Conservation (phyloP, 2,329 filamentous ascomycete genomes). For the Metarhizium album region DNA sequence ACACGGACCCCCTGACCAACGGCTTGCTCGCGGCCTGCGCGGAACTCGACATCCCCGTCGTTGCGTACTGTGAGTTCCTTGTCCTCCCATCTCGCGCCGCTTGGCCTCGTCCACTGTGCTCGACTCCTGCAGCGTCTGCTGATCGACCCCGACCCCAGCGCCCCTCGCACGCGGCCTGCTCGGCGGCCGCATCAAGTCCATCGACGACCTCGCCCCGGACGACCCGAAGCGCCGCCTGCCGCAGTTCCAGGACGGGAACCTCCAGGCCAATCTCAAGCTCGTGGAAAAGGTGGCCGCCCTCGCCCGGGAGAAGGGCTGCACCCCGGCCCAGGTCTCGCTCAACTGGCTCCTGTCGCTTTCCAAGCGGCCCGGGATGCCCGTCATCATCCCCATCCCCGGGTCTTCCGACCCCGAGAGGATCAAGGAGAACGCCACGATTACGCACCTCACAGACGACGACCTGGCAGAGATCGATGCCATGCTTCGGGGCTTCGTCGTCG, state of each 20-base stretch:
- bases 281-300: conserved; percentile 17
- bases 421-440: no score
- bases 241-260: no score
- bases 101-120: no score
- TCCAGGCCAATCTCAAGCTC: conserved; percentile 26
- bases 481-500: conserved; percentile 11
- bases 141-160: no score
- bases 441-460: no score
- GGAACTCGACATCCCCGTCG: background rate
- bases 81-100: no score
- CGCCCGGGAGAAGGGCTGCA: conserved; percentile 39
- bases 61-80: no score
- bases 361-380: conserved; percentile 39
- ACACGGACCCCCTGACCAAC: background rate
- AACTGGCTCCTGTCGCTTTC: conserved; percentile 47
- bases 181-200: no score
- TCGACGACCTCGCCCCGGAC: background rate
- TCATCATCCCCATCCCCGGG: conserved; percentile 57
- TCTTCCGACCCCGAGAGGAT: conserved; percentile 46
- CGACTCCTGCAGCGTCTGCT: no score
- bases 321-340: conserved; percentile 49
- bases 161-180: no score
- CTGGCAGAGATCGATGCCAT: no score
- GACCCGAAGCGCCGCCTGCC: no score
- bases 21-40: background rate